These are phyloP conservation scores for Rubia tinctorum DNA, from an alignment of 305 asterid genomes.

Conservation along the genomic window DNA sequence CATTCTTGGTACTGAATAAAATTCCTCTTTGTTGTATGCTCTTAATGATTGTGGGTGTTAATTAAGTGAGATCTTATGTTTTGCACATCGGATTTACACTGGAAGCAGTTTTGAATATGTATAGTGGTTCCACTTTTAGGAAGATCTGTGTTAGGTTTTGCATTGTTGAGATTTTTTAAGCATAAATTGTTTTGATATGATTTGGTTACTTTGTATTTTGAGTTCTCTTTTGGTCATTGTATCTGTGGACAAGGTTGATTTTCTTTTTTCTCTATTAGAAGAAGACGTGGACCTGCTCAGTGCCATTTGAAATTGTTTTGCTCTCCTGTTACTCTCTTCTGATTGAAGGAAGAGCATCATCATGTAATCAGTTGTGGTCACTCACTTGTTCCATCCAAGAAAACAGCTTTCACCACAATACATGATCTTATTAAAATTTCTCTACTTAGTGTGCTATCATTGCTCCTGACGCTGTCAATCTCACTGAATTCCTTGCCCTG, in stretches of 20 bases:
- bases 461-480: neutral
- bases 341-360: neutral
- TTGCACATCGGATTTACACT: slow-evolving; percentile 2
- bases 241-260: neutral
- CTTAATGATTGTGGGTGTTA: neutral
- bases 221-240: neutral
- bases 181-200: neutral
- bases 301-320: neutral
- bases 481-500: neutral
- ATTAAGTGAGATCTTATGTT: neutral
- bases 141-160: slow-evolving; percentile 4
- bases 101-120: neutral
- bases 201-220: neutral
- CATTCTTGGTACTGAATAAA: slow-evolving; percentile 70
- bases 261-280: neutral
- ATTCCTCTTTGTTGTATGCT: slow-evolving; percentile 15
- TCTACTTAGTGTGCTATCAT: neutral
- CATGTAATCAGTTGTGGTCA: neutral
- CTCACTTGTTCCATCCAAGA: neutral
- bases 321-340: neutral
- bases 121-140: neutral
- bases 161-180: neutral
- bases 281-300: neutral
- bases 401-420: neutral
- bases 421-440: neutral